Evolutionary conservation across 495 filamentous ascomycete genomes (phyloP), one percentile per base, ranked within the genome.

Genomic region (Tuber umbilicatum): DNA sequence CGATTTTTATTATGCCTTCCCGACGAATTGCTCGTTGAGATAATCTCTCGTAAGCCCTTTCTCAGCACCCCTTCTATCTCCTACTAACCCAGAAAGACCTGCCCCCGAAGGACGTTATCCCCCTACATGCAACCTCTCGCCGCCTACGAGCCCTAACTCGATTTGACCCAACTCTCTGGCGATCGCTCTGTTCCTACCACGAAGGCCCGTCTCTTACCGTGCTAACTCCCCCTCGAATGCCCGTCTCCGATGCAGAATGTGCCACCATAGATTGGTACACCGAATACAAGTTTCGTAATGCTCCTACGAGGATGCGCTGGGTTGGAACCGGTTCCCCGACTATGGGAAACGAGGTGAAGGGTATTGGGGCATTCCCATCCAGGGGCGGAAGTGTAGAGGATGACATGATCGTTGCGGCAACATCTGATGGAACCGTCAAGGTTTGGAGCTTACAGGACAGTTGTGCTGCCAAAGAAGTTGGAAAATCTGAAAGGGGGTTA

Each of bases 281-380:
- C 40, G 80, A 81, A 70, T 81, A 80, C 35, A 79, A 79, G 64
- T 81, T 81, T 31, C 79, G 80, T 7, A 70, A 81, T 76, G 80
- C 80, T 6, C 80, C 80, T 16, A 67, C 79, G 60, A 76, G 69
- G 60, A 81, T 78, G 80, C 73, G 73, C 35, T 81, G 80, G 80
- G 73, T 71, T 35, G 78, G 76, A 5, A 37, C 69, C 23, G 77
- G 76, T 60, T 50, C 40, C 27, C 27, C 76, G n/a, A 68, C 73
- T 19, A 45, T 73, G 37, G 42, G 67, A 39, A 76, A 81, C 27
- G 80, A 81, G 55, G 80, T 81, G 35, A 81, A 80, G 47, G 80
- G 80, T 41, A 68, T 81, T 16, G 73, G 67, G 17, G 41, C 43
- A 14, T 80, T 80, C 41, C 76, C 77, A 21, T 80, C 77, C 40